Conservation (phyloP, 1,284 basidiomycete genomes). For the Cutaneotrichosporon mucoides region DNA sequence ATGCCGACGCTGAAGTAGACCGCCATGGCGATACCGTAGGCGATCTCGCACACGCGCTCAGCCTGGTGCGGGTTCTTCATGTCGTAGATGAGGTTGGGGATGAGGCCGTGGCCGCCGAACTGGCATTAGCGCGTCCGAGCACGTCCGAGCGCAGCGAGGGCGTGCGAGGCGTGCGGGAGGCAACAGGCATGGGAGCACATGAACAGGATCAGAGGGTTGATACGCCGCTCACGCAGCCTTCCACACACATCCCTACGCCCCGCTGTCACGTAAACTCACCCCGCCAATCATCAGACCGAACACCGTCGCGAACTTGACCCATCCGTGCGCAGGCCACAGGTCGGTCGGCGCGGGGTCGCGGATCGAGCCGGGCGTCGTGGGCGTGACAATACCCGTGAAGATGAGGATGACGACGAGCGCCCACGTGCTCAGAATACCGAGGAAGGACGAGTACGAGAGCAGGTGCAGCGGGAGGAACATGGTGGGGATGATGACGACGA, state of each 20-base stretch:
- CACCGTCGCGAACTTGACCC: slow-evolving; percentile 64
- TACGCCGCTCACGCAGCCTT: no score
- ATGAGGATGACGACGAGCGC: slow-evolving; percentile 74
- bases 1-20: slow-evolving; percentile 77
- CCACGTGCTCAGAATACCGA: slow-evolving; percentile 74
- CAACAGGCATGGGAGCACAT: background rate
- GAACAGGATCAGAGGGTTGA: no score
- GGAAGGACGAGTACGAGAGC: slow-evolving; percentile 75
- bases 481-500: slow-evolving; percentile 69
- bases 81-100: slow-evolving; percentile 65
- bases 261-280: slow-evolving; percentile 12
- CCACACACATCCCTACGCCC: no score
- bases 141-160: background rate
- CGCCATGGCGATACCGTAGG: slow-evolving; percentile 64
- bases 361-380: slow-evolving; percentile 71
- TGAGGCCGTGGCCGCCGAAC: slow-evolving; percentile 46
- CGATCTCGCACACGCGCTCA: slow-evolving; percentile 37
- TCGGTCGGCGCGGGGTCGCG: slow-evolving; percentile 70
- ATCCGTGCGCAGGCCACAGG: slow-evolving; percentile 56
- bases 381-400: slow-evolving; percentile 61
- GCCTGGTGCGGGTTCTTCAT: slow-evolving; percentile 83
- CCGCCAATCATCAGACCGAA: slow-evolving; percentile 92
- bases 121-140: slow-evolving; percentile 8
- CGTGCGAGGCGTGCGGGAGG: no score
- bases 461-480: slow-evolving; percentile 79